phyloP scores from a whole-genome alignment of 2,329 filamentous ascomycete genomes.

The Ascochyta clinopodiicola region DNA sequence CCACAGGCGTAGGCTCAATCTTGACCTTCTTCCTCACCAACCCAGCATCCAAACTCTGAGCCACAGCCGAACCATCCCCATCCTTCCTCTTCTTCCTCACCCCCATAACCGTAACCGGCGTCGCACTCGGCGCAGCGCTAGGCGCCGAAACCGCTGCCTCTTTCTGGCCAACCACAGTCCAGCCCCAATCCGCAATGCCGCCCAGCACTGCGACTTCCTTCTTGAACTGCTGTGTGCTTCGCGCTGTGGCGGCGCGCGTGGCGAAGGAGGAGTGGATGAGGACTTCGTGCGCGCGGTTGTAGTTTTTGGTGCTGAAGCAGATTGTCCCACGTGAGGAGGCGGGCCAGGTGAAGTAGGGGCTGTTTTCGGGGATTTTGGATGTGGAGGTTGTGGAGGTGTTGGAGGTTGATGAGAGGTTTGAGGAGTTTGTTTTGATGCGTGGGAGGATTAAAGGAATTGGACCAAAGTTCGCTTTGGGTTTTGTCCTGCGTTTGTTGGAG shows the following conservation, averaged over 20 bases:
- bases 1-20: constrained; percentile 22
- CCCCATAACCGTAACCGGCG: constrained; percentile 36
- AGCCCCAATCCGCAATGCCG: constrained; percentile 38
- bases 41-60: constrained; percentile 25
- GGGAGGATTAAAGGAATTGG: constrained; percentile 69
- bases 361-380: constrained; percentile 58
- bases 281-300: constrained; percentile 72
- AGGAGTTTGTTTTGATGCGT: constrained; percentile 63
- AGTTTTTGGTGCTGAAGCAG: constrained; percentile 68
- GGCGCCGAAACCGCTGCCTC: constrained; percentile 13
- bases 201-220: constrained; percentile 64
- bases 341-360: constrained; percentile 72
- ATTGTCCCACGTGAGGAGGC: constrained; percentile 66
- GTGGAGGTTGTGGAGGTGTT: constrained; percentile 48
- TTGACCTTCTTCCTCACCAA: constrained; percentile 45
- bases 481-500: constrained; percentile 27
- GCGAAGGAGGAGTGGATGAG: constrained; percentile 78
- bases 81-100: constrained; percentile 47
- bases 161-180: constrained; percentile 36
- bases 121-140: constrained; percentile 6
- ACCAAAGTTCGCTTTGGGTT: constrained; percentile 54
- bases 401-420: constrained; percentile 52
- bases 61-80: constrained; percentile 16
- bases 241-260: constrained; percentile 65
- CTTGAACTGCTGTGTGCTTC: constrained; percentile 74